These are phyloP conservation scores for Elongisporangium anandrum DNA, from an alignment of 352 stramenopile genomes.

Conservation along the genomic window DNA sequence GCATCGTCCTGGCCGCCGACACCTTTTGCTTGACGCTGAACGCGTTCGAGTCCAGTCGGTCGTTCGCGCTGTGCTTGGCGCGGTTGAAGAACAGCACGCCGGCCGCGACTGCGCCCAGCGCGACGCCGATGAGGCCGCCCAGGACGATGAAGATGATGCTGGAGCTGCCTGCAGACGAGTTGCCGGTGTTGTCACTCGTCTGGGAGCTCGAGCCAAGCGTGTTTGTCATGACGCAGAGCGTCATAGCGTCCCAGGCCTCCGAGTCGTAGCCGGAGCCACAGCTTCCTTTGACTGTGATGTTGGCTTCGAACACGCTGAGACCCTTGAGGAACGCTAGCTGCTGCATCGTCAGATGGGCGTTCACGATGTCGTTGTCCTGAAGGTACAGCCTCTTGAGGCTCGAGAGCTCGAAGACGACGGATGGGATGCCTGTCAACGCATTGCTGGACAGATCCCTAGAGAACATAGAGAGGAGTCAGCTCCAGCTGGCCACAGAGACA, in stretches of 20 bases:
- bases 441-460: constrained; percentile 67
- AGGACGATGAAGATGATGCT: constrained; percentile 33
- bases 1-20: constrained; percentile 13
- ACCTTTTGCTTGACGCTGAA: constrained; percentile 39
- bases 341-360: constrained; percentile 43
- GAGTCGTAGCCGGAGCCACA: constrained; percentile 44
- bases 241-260: constrained; percentile 45
- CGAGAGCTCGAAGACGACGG: constrained; percentile 62
- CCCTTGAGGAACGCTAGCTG: constrained; percentile 55
- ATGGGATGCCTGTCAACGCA: constrained; percentile 49
- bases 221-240: constrained; percentile 38
- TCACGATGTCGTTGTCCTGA: constrained; percentile 42
- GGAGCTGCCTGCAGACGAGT: constrained; percentile 18
- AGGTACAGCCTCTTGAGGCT: constrained; percentile 50
- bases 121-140: constrained; percentile 30
- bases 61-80: constrained; percentile 42
- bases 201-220: constrained; percentile 25
- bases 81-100: constrained; percentile 58
- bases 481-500: neutral
- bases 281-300: constrained; percentile 27
- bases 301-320: constrained; percentile 41
- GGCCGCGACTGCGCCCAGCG: constrained; percentile 34
- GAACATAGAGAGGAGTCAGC: constrained; percentile 6
- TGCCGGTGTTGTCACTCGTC: constrained; percentile 19
- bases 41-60: constrained; percentile 19